These are phyloP conservation scores for Cryomyces minteri DNA, from an alignment of 495 filamentous ascomycete species.

Conservation along the genomic window DNA sequence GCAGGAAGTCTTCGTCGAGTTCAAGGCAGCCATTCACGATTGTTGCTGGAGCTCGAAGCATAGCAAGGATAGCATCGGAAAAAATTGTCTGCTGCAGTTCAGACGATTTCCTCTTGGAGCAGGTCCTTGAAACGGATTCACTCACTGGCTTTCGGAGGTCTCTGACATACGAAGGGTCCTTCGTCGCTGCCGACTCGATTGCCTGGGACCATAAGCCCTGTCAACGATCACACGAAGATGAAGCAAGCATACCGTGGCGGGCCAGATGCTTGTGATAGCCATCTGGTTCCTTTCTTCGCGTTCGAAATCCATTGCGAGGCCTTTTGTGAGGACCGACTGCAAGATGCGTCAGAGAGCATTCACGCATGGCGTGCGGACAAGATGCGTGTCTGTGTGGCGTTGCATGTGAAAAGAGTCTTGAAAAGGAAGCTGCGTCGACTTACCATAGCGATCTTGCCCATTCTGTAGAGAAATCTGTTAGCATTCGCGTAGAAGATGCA, in stretches of 20 bases:
- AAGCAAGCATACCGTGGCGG: conserved; percentile 38
- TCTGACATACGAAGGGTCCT: conserved; percentile 24
- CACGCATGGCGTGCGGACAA: no score
- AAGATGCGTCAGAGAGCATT: no score
- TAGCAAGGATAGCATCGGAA: conserved; percentile 60
- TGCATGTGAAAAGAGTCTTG: no score
- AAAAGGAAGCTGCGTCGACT: no score
- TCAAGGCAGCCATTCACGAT: conserved; percentile 52
- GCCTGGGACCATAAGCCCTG: conserved; percentile 19
- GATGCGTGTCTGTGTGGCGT: no score
- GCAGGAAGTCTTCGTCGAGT: conserved; percentile 71
- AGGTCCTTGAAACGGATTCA: not conserved
- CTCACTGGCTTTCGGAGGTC: conserved; percentile 45
- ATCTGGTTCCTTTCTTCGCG: conserved; percentile 44
- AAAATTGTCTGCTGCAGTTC: conserved; percentile 37
- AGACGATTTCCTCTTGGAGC: not conserved
- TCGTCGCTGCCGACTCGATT: conserved; percentile 58
- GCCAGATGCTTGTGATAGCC: conserved; percentile 74
- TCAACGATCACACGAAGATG: no score
- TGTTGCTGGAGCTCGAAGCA: conserved; percentile 41
- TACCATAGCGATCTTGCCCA: conserved; percentile 72
- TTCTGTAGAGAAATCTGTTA: conserved; percentile 5
- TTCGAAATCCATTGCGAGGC: conserved; percentile 67
- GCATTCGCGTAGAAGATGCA: no score
- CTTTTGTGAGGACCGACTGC: conserved; percentile 47